These are phyloP conservation scores for Jacaranda copaia DNA, from an alignment of 257 asterid genomes.

Conservation along the genomic window DNA sequence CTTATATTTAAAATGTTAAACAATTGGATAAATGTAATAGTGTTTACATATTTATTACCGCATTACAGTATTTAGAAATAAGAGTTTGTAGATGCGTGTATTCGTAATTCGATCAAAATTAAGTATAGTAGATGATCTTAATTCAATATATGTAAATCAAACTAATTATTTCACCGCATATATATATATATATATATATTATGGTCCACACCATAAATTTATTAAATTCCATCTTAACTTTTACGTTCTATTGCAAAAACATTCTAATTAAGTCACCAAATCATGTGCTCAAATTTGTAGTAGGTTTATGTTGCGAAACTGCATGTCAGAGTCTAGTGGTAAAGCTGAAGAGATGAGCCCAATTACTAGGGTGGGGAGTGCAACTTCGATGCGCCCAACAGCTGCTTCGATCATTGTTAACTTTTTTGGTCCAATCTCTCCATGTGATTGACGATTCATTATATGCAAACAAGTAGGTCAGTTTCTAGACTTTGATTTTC, in stretches of 20 bases:
- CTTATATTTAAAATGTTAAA: too few species aligned
- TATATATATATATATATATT: too few species aligned
- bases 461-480: conserved; percentile 8
- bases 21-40: too few species aligned
- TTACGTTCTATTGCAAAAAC: too few species aligned
- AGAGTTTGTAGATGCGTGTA: too few species aligned
- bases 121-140: too few species aligned
- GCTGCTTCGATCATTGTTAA: not conserved
- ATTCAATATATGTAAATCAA: too few species aligned
- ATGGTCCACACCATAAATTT: not conserved
- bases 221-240: too few species aligned
- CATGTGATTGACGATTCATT: conserved; percentile 31
- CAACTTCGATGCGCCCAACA: conserved; percentile 19
- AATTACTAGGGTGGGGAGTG: not conserved
- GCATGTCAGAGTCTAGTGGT: conserved; percentile 1
- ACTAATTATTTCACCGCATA: too few species aligned
- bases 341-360: not conserved
- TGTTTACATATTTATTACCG: too few species aligned
- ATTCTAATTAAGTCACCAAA: not conserved
- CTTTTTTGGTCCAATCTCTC: conserved; percentile 12
- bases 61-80: too few species aligned
- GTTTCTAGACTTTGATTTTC: not conserved
- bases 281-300: not conserved
- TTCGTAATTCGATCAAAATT: too few species aligned
- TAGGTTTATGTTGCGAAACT: not conserved